Evolutionary conservation across 345 rosid species (phyloP).

Genomic region (Eucalyptus erythrocorys): DNA sequence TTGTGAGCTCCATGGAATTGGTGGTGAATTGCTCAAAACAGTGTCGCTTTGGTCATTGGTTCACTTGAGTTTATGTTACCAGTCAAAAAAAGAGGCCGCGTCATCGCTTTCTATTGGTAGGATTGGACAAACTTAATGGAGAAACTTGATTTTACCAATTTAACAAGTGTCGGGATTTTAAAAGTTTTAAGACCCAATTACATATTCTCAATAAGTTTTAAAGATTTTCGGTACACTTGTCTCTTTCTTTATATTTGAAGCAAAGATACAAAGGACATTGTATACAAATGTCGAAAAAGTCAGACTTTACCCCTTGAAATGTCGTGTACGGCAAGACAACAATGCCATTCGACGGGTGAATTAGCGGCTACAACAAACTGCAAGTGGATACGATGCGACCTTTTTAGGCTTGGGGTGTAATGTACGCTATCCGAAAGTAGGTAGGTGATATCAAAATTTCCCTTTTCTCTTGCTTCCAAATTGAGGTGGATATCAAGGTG

Average conservation of each 20-base stretch:
- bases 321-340: not conserved
- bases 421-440: not conserved
- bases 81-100: not conserved
- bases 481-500: not conserved
- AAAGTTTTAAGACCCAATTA: not conserved
- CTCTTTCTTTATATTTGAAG: not conserved
- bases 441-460: not conserved
- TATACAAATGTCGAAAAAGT: not conserved
- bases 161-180: not conserved
- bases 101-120: not conserved
- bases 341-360: not conserved
- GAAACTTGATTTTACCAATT: not conserved
- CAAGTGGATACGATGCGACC: not conserved
- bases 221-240: not conserved
- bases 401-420: not conserved
- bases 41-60: not conserved
- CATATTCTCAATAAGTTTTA: not conserved
- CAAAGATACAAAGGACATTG: not conserved
- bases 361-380: accelerated
- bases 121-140: not conserved
- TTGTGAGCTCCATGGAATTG: not conserved
- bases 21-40: not conserved
- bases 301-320: not conserved
- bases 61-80: not conserved
- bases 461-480: not conserved